Evolutionary conservation across 192 early-diverging fungal species (phyloP), one percentile per base, ranked within the genome.

Genomic region (Backusella tuberculispora): DNA sequence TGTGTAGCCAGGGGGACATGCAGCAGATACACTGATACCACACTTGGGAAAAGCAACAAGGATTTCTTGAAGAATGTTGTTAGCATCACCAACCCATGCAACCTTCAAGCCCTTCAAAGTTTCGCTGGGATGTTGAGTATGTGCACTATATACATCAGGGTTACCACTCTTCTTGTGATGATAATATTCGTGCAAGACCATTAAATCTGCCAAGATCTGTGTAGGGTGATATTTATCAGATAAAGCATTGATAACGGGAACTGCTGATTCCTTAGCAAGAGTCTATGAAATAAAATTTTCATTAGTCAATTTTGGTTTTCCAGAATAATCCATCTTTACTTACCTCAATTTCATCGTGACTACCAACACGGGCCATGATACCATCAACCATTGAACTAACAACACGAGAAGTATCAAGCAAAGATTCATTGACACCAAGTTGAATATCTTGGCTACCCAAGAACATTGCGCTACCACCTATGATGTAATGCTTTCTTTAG

Each of bases 61-160:
- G 76, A 99, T 88, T 68, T 95, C 95, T 74, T 97, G 93, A 41
- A 97, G 78, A 53, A 99, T 93, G 84, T 99, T 99, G 83, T 99
- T 99, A n/a, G 93, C 89, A 74, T 99, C 98, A 64, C 98, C 98
- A 6, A 99, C 92, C 98, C 98, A 99, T n/a, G 97, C 96, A 13
- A 99, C 89, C 10, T 89, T 89, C 12, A 96, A 81, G 0, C 89
- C 89, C 14, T 86, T 87, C 19, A 97, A 82, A 8, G 88, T 90
- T 56, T 83, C 71, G 24, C 84, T 66, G 0, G 88, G 88, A 21
- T 91, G 87, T 4, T 77, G 77, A 3, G 70, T 69, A 73, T 89
- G 86, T 29, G 84, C 81, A 15, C 74, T 80, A 48, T 85, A 85
- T 48, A 74, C 40, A 6, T 45, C 65, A n/a, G 68, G 24, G 1